Evolutionary conservation across 768 basidiomycete genomes (phyloP).

Genomic region (Hericium rajendrae): DNA sequence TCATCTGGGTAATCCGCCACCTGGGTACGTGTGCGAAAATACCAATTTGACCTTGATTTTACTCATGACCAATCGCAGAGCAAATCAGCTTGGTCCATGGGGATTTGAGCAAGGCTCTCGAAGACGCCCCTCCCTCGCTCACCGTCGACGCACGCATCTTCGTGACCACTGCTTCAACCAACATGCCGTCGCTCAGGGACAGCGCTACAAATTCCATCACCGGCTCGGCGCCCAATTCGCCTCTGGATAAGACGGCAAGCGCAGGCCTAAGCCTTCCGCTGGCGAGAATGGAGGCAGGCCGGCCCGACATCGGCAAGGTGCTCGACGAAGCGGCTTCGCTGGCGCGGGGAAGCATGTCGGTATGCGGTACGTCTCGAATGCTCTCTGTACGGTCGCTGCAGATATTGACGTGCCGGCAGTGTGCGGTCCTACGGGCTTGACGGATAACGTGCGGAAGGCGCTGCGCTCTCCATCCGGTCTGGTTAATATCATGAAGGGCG

Average conservation of each 20-base stretch:
- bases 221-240: constrained; percentile 24
- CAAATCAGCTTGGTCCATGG: not conserved
- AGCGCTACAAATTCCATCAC: not conserved
- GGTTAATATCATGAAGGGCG: constrained; percentile 30
- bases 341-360: constrained; percentile 22
- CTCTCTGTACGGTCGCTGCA: not conserved
- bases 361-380: constrained; percentile 32
- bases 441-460: constrained; percentile 28
- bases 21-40: constrained; percentile 18
- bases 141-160: not conserved
- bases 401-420: constrained; percentile 23
- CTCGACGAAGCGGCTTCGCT: not conserved
- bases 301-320: not conserved
- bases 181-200: not conserved
- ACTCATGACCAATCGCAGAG: not conserved
- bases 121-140: not conserved
- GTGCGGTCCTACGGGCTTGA: constrained; percentile 36
- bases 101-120: not conserved
- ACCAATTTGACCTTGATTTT: not conserved
- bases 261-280: not conserved
- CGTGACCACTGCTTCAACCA: not conserved
- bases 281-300: not conserved
- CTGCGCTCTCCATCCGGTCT: constrained; percentile 29
- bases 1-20: constrained; percentile 36
- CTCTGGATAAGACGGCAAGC: not conserved